Evolutionary conservation across 1,284 basidiomycete genomes (phyloP), one percentile per base, ranked within the genome.

Genomic region (Sparassis latifolia): DNA sequence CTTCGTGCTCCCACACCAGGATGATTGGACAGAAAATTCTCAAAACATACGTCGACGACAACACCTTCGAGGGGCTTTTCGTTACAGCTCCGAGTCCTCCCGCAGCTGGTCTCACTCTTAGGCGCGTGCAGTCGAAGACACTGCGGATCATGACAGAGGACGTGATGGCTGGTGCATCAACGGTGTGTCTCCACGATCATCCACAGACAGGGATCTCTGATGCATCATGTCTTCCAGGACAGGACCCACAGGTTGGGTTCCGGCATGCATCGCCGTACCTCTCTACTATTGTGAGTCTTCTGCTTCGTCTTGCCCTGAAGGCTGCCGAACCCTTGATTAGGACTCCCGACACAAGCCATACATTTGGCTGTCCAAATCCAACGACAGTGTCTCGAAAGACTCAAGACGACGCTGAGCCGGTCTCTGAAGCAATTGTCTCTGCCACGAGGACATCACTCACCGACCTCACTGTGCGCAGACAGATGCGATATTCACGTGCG

Each of bases 401-500:
- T 9, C 42, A 32, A 10, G 37, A 39, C 20, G 10, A 10, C 40
- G 10, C 6, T 6, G 27, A 27, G 40, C 40, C 10, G 5, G 7
- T 27, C 40, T 9, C 35, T 7, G 12, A 37, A 7, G 35, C 6
- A 9, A 6, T 42, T 5, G 6, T 6, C 40, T 6, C 20, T 42
- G 40, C 27, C 20, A 42, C 27, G 40, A 27, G 10, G 10, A 6
- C 20, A 27, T 6, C 40, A 6, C 9, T 12, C 6, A 6, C 20
- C 6, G 20, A 42, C 35, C 35, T 37, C 10, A 28, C 6, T 27
- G 10, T 50, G 29, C 50, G 56, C 45, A 46, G 60, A 7, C 48
- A 52, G 20, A 55, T 56, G 5, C 72, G 74, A 30, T 76, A 75
- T 55, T 64, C 65, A 9, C 58, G 64, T 31, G 74, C 72, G 27